Percentiles rank a stretch among this genome's conserved stretches.
These are phyloP conservation scores for Fusarium chlamydosporum DNA, from an alignment of 2,329 filamentous ascomycete species.

Conservation along the genomic window DNA sequence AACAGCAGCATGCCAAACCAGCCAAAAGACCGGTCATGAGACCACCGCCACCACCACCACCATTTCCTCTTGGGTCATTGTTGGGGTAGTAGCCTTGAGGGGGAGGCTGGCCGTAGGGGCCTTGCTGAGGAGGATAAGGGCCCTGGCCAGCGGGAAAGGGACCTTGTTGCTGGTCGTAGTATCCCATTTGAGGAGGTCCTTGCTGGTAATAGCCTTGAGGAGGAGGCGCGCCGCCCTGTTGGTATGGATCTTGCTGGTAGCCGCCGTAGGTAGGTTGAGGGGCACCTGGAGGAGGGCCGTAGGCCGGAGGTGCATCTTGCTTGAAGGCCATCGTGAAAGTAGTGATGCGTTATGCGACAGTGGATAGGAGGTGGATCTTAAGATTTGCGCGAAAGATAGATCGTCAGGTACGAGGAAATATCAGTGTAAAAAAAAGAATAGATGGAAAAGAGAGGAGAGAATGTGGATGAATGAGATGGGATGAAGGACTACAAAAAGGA, in stretches of 20 bases:
- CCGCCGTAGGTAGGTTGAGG: slow-evolving; percentile 63
- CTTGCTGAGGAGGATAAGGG: slow-evolving; percentile 55
- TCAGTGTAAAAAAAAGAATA: slow-evolving; percentile 7
- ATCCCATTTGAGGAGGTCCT: slow-evolving; percentile 53
- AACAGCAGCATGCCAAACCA: slow-evolving; percentile 70
- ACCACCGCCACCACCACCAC: slow-evolving; percentile 50
- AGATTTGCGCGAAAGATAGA: slow-evolving; percentile 11
- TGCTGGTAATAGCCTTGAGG: slow-evolving; percentile 51
- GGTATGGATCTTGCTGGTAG: slow-evolving; percentile 55
- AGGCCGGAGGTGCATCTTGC: slow-evolving; percentile 65
- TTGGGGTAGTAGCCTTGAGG: slow-evolving; percentile 57
- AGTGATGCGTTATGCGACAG: slow-evolving; percentile 13
- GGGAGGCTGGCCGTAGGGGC: slow-evolving; percentile 55
- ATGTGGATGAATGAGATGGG: slow-evolving; percentile 14
- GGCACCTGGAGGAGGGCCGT: slow-evolving; percentile 57
- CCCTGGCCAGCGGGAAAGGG: slow-evolving; percentile 55
- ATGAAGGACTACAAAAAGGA: slow-evolving; percentile 32
- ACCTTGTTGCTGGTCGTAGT: slow-evolving; percentile 53
- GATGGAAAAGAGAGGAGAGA: slow-evolving; percentile 9
- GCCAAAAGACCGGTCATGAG: slow-evolving; percentile 64
- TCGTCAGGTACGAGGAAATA: slow-evolving; percentile 17
- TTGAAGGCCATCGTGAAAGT: slow-evolving; percentile 55
- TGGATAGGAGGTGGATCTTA: slow-evolving; percentile 16
- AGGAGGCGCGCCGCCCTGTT: slow-evolving; percentile 41
- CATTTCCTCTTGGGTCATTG: slow-evolving; percentile 51